Conservation (phyloP, 2,329 filamentous ascomycete genomes). For the Pseudocercospora crystallina region DNA sequence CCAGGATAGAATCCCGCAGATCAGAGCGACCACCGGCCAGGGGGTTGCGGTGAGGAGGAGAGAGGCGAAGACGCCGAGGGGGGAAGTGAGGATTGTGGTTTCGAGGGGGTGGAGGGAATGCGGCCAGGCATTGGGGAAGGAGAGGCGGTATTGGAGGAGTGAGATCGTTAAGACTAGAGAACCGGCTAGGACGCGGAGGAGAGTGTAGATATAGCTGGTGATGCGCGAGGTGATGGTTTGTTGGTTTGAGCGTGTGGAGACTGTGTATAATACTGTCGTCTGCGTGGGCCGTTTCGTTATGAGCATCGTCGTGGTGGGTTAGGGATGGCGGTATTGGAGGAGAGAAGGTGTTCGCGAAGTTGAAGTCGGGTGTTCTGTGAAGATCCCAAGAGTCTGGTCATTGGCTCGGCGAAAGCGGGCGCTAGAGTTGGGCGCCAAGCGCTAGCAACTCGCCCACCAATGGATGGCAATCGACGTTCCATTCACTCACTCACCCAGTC, state of each 20-base stretch:
- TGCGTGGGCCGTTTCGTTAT: constrained; percentile 54
- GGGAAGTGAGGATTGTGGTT: not conserved
- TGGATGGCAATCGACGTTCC: too few relatives aligned
- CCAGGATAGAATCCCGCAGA: constrained; percentile 30
- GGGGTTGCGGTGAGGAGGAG: constrained; percentile 36
- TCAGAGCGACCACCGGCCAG: constrained; percentile 36
- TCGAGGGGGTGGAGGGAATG: not conserved
- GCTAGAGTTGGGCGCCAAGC: not conserved
- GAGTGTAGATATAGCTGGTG: constrained; percentile 39
- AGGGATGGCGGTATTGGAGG: not conserved
- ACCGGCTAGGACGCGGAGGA: constrained; percentile 47
- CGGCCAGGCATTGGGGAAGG: not conserved
- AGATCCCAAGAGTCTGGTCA: not conserved
- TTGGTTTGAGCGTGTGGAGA: constrained; percentile 70
- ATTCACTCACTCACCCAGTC: too few relatives aligned
- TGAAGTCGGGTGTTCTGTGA: not conserved
- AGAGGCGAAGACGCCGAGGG: constrained; percentile 8
- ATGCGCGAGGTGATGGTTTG: constrained; percentile 47
- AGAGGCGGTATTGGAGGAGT: constrained; percentile 26
- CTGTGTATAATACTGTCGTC: constrained; percentile 88
- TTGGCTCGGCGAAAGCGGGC: not conserved
- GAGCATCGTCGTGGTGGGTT: constrained; percentile 27
- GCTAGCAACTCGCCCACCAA: too few relatives aligned
- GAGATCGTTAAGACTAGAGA: constrained; percentile 37
- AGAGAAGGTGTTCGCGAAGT: not conserved